Evolutionary conservation across 163 green algal genomes (phyloP), one percentile per base, ranked within the genome.

Genomic region (Trebouxia gelatinosa): DNA sequence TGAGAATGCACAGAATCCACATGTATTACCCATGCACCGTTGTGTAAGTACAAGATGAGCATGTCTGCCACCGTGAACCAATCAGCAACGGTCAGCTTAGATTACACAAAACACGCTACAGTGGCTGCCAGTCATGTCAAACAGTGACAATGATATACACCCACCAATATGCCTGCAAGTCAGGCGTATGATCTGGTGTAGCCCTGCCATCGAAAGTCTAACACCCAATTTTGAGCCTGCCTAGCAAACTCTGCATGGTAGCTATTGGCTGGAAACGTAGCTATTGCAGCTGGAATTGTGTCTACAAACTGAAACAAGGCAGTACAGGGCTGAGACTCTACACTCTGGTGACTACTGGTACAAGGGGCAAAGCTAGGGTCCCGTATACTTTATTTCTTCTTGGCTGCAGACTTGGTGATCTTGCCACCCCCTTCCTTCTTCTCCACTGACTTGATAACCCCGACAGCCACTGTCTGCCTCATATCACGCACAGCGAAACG

Each of bases 401-500:
- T 86, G 62, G 79, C 75, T 46, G 84, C 84, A n/a, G 81, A 75
- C 81, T 88, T 88, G 81, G 84, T 86, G 59, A 85, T 80, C 84
- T 88, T 86, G 79, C 84, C 84, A 32, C 71, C 46, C 11, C 70
- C 80, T 9, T 92, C 87, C 87, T 92, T 92, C 88, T 92, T 92
- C 77, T 91, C 82, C 34, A 93, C 88, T 31, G 75, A 75, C 88
- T 90, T 89, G 84, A 93, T 90, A 80, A 92, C 84, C 58, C 87
- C 89, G 35, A 92, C 89, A 61, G 89, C 87, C 28, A 92, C 87
- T 16, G 83, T 91, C 80, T 90, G 85, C 46, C 84, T 74, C 85
- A 93, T 91, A 82, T 91, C 88, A 34, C 87, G 85, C 74, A 94
- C 85, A 74, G 84, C 90, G 78, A 95, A 95, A 34, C 89, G 83